A percentile compares a stretch with the other conserved stretches of the same genome.
Conservation (phyloP, 2,329 filamentous ascomycete species). For the Zarea fungicola region DNA sequence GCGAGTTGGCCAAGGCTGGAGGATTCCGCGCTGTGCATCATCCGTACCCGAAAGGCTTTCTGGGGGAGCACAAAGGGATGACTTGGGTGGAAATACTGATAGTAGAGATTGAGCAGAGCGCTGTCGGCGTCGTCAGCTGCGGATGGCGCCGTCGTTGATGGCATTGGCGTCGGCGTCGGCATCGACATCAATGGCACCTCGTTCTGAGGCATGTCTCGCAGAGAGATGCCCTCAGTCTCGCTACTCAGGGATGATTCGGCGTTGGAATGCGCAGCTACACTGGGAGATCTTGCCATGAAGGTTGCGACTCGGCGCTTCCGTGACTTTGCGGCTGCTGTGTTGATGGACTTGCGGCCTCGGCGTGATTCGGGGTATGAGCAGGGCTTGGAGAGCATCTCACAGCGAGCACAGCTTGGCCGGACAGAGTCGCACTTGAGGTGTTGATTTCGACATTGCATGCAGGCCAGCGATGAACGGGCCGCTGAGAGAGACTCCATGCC, state of each 20-base stretch:
- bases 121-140: background rate
- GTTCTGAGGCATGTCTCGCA: background rate
- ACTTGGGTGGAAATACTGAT: slow-evolving; percentile 5
- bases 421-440: slow-evolving; percentile 50
- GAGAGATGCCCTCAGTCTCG: background rate
- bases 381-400: slow-evolving; percentile 34
- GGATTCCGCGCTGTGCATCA: background rate
- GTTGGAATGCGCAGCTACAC: slow-evolving; percentile 8
- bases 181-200: background rate
- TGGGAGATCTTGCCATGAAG: background rate
- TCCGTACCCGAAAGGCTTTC: background rate
- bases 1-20: background rate
- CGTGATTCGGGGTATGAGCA: slow-evolving; percentile 48
- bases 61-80: slow-evolving; percentile 5
- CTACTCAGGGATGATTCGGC: background rate
- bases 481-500: no score
- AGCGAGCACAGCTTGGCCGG: slow-evolving; percentile 41
- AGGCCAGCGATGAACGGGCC: slow-evolving; percentile 38
- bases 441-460: slow-evolving; percentile 45
- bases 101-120: slow-evolving; percentile 1
- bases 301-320: background rate
- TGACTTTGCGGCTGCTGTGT: background rate
- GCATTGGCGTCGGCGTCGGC: no score
- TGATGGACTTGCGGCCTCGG: slow-evolving; percentile 26
- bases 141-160: no score